Base-by-base conservation (phyloP, 2,329 filamentous ascomycete genomes). In the Ceratocystis cacaofunesta region DNA sequence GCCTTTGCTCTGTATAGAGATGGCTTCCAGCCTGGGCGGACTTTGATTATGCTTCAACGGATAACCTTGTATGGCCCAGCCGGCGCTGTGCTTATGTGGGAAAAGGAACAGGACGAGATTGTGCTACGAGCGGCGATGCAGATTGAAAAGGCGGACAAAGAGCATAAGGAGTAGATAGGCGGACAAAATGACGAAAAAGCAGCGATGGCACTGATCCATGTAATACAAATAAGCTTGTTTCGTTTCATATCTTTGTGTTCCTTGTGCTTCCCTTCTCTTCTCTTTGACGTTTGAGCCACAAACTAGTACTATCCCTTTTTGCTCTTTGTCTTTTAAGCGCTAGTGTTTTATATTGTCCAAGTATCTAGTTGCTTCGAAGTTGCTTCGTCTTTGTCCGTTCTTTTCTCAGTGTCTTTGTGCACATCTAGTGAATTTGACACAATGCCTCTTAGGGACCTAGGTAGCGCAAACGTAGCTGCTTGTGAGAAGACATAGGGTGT, bases 31-130 rank as follows among this genome's bases (percentile, higher is more conserved):
- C 30, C 25, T 19, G 60, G 12, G 7, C 32, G 30, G 10, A 15
- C 55, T n/a, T 2, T 67, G 17, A 61, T 52, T 7, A 55, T 65
- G 63, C 19, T 65, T 32, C 44, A 55, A 15, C 62, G 52, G 19
- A 61, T 67, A n/a, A 30, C 57, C 7, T 30, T 65, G 12, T 67
- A 65, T 60, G 63, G 66, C 8, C 66, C 66, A n/a, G 66, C 58
- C 10, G 63, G 66, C 2, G 66, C 66, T 17, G 61, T 65, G 30
- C 61, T 67, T 10, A 32, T 48, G 25, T 67, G 62, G 66, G 66
- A 67, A n/a, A 36, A 44, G 30, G 65, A 64, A 25, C 52, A 64
- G 41, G 65, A 67, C 10, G 44, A 58, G 19, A 58, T 64, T 32
- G 57, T 67, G 46, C 43, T 67, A 10, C 62, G 62, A 25, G 66